phyloP scores from a whole-genome alignment of 2,329 filamentous ascomycete genomes.

The Cephalotrichum gorgonifer region DNA sequence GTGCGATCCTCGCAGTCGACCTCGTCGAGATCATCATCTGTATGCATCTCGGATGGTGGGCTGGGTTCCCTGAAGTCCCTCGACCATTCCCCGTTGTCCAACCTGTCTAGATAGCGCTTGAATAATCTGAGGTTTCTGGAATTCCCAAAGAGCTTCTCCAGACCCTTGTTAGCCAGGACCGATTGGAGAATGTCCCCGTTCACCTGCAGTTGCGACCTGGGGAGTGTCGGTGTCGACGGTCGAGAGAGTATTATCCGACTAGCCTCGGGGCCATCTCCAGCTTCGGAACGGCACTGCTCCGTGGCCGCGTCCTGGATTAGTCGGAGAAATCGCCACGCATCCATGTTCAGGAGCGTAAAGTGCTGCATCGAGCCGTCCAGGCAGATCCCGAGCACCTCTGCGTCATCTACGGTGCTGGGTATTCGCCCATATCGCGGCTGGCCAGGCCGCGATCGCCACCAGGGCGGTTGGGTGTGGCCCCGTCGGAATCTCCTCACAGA shows the following conservation, averaged over 20 bases:
- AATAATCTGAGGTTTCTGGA: conserved; percentile 28
- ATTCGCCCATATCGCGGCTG: conserved; percentile 29
- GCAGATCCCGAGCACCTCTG: conserved; percentile 52
- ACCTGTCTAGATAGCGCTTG: conserved; percentile 33
- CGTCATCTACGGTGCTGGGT: conserved; percentile 29
- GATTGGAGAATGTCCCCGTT: conserved; percentile 55
- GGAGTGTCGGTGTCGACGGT: conserved; percentile 9
- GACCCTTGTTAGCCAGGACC: conserved; percentile 33
- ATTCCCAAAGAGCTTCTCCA: conserved; percentile 30
- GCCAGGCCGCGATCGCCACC: conserved; percentile 25
- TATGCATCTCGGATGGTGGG: neutral
- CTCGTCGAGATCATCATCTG: neutral
- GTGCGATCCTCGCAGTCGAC: neutral
- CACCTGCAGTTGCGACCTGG: conserved; percentile 44
- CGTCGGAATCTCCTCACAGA: conserved; percentile 47
- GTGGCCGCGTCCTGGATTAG: conserved; percentile 62
- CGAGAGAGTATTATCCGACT: neutral
- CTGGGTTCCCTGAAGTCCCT: neutral
- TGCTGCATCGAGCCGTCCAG: conserved; percentile 61
- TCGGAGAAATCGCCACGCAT: conserved; percentile 58
- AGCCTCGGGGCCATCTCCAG: neutral
- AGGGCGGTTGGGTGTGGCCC: conserved; percentile 41
- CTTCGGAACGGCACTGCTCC: neutral
- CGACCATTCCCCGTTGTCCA: conserved; percentile 36
- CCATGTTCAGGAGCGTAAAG: conserved; percentile 53